Percentiles rank a stretch among this genome's conserved stretches.
Conservation (phyloP, 148 eudicot species). For the Camellia lanceoleosa region DNA sequence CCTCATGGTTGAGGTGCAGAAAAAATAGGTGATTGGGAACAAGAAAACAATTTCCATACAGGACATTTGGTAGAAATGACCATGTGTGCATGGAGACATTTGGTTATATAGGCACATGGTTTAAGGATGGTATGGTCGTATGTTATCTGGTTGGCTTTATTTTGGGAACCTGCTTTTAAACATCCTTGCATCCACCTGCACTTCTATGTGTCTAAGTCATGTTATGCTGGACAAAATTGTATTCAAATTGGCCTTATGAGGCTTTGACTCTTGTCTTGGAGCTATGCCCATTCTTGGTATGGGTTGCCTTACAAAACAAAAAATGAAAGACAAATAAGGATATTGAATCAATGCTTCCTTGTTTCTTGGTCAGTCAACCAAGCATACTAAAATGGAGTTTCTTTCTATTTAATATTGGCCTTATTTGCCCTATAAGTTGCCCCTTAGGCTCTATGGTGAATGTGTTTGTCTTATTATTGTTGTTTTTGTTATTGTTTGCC, state of each 20-base stretch:
- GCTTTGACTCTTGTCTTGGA: not conserved
- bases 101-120: not conserved
- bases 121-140: not conserved
- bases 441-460: too few species aligned
- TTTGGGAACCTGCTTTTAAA: not conserved
- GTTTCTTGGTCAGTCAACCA: too few species aligned
- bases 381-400: too few species aligned
- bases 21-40: not conserved
- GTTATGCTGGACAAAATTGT: conserved; percentile 4
- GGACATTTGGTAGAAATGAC: not conserved
- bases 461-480: not conserved
- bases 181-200: not conserved
- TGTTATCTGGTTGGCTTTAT: not conserved
- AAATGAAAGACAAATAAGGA: not conserved
- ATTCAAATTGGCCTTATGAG: not conserved
- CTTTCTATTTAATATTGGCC: too few species aligned
- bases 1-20: not conserved
- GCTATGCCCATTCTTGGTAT: not conserved
- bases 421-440: too few species aligned
- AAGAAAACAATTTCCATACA: not conserved
- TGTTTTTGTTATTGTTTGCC: not conserved
- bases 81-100: not conserved
- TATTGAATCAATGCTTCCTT: not conserved
- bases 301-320: not conserved
- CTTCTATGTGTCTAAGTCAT: not conserved